phyloP scores from a whole-genome alignment of 2,329 filamentous ascomycete genomes.

The Ascochyta fabae region DNA sequence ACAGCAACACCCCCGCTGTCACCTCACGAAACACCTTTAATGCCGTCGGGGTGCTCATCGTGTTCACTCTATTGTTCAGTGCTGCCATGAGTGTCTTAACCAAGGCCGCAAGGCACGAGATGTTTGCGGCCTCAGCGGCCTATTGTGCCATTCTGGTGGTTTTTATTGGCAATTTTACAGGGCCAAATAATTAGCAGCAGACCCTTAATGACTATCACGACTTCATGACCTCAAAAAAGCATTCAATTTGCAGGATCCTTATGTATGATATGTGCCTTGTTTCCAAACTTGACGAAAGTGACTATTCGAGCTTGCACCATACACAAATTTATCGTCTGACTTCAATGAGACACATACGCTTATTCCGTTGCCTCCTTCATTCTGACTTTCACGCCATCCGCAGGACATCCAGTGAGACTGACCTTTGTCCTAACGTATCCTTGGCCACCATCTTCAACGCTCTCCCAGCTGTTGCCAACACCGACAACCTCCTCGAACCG shows the following conservation, averaged over 20 bases:
- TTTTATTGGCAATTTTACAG: slow-evolving; percentile 50
- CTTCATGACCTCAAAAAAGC: neutral
- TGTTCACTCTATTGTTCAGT: slow-evolving; percentile 50
- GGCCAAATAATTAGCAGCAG: slow-evolving; percentile 35
- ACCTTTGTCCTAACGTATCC: slow-evolving; percentile 32
- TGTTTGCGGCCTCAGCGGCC: slow-evolving; percentile 49
- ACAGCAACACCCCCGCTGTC: slow-evolving; percentile 14
- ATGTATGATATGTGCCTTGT: no score
- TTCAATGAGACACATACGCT: neutral
- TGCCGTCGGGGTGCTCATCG: slow-evolving; percentile 51
- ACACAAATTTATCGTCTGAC: no score
- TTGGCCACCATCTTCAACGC: slow-evolving; percentile 30
- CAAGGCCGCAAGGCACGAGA: slow-evolving; percentile 45
- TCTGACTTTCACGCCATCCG: slow-evolving; percentile 41
- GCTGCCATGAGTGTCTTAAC: slow-evolving; percentile 49
- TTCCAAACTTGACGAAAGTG: no score
- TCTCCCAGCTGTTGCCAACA: slow-evolving; percentile 37
- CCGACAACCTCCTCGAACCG: slow-evolving; percentile 37
- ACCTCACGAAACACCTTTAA: slow-evolving; percentile 43
- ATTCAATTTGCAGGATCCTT: no score
- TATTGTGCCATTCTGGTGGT: slow-evolving; percentile 51
- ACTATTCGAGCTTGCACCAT: no score
- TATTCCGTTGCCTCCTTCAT: slow-evolving; percentile 39
- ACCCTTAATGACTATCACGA: slow-evolving; percentile 7
- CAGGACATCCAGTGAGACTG: slow-evolving; percentile 37